Evolutionary conservation across 345 rosid genomes (phyloP).

Genomic region (Tarenaya hassleriana): DNA sequence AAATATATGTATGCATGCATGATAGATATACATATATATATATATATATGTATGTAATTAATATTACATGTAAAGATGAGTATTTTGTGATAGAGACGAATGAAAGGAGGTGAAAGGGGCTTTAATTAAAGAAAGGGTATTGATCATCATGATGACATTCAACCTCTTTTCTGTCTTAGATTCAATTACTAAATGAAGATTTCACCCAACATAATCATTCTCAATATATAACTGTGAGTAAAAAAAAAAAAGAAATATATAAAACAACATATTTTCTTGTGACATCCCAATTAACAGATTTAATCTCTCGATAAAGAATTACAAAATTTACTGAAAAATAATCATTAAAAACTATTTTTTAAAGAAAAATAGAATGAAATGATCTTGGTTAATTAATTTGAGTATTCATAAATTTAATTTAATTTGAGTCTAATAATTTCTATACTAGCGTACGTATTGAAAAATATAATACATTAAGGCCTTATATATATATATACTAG

Average conservation of each 20-base stretch:
- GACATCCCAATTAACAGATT: too few species aligned
- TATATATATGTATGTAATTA: too few species aligned
- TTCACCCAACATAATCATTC: conserved; percentile 30
- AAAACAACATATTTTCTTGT: neutral
- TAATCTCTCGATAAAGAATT: too few species aligned
- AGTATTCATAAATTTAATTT: too few species aligned
- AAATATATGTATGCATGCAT: conserved; percentile 23
- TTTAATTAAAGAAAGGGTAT: conserved; percentile 12
- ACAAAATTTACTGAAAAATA: too few species aligned
- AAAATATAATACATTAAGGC: too few species aligned
- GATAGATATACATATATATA: neutral
- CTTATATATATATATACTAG: too few species aligned
- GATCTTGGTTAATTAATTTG: too few species aligned
- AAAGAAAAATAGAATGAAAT: too few species aligned
- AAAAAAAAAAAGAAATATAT: conserved; percentile 13
- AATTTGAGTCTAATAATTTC: too few species aligned
- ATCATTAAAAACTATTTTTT: too few species aligned
- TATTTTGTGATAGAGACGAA: conserved; percentile 16
- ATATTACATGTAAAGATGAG: conserved; percentile 1
- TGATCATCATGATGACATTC: conserved; percentile 9
- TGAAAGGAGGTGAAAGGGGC: conserved; percentile 24
- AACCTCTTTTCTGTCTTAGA: conserved; percentile 26
- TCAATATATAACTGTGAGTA: conserved; percentile 27
- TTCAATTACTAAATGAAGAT: conserved; percentile 28
- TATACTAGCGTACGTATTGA: too few species aligned